Percentiles rank a stretch among this genome's conserved stretches.
phyloP scores from a whole-genome alignment of 169 alveolate genomes.

The Cryptosporidium tyzzeri region DNA sequence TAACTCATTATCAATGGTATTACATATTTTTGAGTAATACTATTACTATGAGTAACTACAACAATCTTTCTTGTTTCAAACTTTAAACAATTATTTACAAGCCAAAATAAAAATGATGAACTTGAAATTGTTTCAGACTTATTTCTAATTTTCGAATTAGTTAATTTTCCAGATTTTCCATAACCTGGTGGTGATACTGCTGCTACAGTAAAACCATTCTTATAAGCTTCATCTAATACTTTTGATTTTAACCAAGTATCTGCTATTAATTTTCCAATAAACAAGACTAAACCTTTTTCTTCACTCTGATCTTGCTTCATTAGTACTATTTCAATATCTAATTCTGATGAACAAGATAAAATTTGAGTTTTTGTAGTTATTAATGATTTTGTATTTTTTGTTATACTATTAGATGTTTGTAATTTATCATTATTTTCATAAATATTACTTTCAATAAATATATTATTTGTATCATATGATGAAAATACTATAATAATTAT shows the following conservation, averaged over 20 bases:
- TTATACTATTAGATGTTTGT: neutral
- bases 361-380: constrained; percentile 17
- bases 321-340: constrained; percentile 44
- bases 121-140: neutral
- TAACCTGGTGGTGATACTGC: constrained; percentile 62
- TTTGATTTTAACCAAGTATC: constrained; percentile 62
- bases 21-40: constrained; percentile 65
- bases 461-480: constrained; percentile 21
- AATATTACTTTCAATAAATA: neutral
- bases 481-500: neutral
- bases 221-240: constrained; percentile 26
- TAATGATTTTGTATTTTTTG: neutral
- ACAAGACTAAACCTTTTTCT: constrained; percentile 67
- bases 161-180: constrained; percentile 44
- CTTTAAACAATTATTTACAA: constrained; percentile 31
- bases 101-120: constrained; percentile 60
- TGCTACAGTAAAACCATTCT: constrained; percentile 33
- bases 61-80: constrained; percentile 38
- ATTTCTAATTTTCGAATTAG: neutral
- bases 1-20: constrained; percentile 70
- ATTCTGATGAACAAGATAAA: constrained; percentile 59
- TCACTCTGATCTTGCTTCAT: constrained; percentile 19
- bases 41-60: constrained; percentile 58
- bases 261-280: constrained; percentile 49
- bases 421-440: neutral